These are phyloP conservation scores for Entoloma clypeatum DNA, from an alignment of 1,284 basidiomycete genomes.

Conservation along the genomic window DNA sequence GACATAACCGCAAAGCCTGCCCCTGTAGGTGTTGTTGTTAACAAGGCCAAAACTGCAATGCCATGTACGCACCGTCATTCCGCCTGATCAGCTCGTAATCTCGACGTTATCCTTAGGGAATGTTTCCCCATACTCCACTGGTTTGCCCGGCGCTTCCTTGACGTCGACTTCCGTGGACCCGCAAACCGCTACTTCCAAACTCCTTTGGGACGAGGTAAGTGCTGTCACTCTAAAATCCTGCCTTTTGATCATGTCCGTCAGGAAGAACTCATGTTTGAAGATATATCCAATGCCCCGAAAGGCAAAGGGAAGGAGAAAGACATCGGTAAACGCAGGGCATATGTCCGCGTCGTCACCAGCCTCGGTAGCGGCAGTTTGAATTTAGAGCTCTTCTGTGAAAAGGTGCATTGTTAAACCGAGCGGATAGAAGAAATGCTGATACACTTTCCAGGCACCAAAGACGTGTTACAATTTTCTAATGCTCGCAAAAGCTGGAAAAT, in stretches of 20 bases:
- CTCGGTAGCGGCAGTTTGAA: constrained; percentile 85
- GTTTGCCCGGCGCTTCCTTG: constrained; percentile 87
- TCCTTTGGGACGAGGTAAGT: constrained; percentile 83
- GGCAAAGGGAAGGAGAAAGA: constrained; percentile 91
- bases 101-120: constrained; percentile 59
- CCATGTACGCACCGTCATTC: constrained; percentile 51
- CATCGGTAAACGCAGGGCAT: constrained; percentile 82
- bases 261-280: constrained; percentile 93
- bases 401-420: constrained; percentile 40
- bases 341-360: constrained; percentile 88
- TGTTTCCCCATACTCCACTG: constrained; percentile 85
- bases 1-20: constrained; percentile 16
- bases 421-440: constrained; percentile 1
- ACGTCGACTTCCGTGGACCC: constrained; percentile 92
- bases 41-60: constrained; percentile 50
- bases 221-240: background rate
- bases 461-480: constrained; percentile 98
- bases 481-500: constrained; percentile 86
- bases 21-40: constrained; percentile 29
- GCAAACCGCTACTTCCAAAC: constrained; percentile 69
- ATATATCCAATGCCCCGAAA: constrained; percentile 71
- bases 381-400: constrained; percentile 89
- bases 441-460: constrained; percentile 75
- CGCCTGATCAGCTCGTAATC: constrained; percentile 3
- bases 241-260: constrained; percentile 23